Conservation (phyloP, 2,329 filamentous ascomycete genomes). For the Penicillium fuscoglaucum region DNA sequence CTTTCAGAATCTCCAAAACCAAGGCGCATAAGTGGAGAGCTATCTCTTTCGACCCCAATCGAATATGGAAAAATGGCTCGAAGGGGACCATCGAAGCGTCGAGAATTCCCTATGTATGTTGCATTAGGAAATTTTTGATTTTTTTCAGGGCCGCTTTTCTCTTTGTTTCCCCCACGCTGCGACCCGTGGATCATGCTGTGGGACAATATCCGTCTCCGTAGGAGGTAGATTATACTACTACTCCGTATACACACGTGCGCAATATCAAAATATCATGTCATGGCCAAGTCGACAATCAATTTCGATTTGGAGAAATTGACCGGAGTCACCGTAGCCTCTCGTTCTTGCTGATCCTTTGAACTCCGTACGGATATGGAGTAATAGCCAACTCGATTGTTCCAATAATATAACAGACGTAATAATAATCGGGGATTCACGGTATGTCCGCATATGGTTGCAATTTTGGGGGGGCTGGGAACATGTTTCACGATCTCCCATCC, state of each 20-base stretch:
- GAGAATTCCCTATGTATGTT: slow-evolving; percentile 1
- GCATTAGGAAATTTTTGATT: not conserved
- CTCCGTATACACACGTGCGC: not conserved
- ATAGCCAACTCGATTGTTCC: not conserved
- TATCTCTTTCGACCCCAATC: not conserved
- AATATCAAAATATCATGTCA: not conserved
- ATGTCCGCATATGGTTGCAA: not conserved
- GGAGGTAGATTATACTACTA: not conserved
- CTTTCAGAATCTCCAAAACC: not conserved
- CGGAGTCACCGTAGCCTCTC: not conserved
- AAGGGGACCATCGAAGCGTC: slow-evolving; percentile 9
- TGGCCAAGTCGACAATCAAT: not conserved
- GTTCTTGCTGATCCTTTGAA: not conserved
- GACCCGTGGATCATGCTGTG: slow-evolving; percentile 17
- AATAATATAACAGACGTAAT: not conserved
- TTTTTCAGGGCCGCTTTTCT: not conserved
- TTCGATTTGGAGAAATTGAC: not conserved
- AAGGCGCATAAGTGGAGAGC: slow-evolving; percentile 11
- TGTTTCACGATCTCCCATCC: slow-evolving; percentile 1
- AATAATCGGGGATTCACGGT: not conserved
- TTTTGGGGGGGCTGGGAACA: not conserved
- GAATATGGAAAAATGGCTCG: slow-evolving; percentile 7
- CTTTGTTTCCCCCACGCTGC: slow-evolving; percentile 16
- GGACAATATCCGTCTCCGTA: not conserved
- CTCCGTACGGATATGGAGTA: not conserved